Conservation (phyloP, 805 yeast species). For the Candida corydali region DNA sequence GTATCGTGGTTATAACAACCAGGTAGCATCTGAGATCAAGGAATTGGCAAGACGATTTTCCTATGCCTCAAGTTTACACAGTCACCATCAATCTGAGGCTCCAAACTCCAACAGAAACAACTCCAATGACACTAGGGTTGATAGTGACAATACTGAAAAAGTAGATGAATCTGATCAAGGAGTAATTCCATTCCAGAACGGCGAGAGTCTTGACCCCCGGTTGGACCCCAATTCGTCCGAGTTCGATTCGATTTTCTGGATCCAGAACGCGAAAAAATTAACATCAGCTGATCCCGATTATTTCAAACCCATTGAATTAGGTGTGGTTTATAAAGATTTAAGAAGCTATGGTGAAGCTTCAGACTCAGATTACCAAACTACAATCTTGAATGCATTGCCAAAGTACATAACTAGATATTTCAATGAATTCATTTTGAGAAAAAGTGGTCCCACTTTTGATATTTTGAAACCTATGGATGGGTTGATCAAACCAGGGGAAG, state of each 20-base stretch:
- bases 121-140: background rate
- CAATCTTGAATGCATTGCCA: conserved; percentile 42
- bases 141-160: background rate
- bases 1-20: conserved; percentile 1
- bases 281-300: conserved; percentile 53
- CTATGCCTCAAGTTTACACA: background rate
- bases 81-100: background rate
- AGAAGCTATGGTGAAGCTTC: conserved; percentile 62
- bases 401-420: conserved; percentile 17
- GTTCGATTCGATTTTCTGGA: conserved; percentile 62
- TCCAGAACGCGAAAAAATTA: conserved; percentile 56
- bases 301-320: conserved; percentile 57
- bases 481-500: conserved; percentile 33
- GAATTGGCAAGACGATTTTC: conserved; percentile 1
- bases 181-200: background rate
- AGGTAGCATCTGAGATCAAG: background rate
- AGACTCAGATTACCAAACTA: conserved; percentile 64
- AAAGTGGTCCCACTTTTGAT: conserved; percentile 20
- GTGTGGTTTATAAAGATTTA: conserved; percentile 54
- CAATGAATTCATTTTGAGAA: conserved; percentile 12
- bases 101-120: background rate
- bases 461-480: conserved; percentile 32
- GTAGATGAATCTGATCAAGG: background rate
- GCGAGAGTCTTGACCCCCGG: conserved; percentile 22
- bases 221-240: conserved; percentile 56